A percentile compares a stretch with the other conserved stretches of the same genome.
Evolutionary conservation across 768 basidiomycete genomes (phyloP).

Genomic region (Trametes coccinea): DNA sequence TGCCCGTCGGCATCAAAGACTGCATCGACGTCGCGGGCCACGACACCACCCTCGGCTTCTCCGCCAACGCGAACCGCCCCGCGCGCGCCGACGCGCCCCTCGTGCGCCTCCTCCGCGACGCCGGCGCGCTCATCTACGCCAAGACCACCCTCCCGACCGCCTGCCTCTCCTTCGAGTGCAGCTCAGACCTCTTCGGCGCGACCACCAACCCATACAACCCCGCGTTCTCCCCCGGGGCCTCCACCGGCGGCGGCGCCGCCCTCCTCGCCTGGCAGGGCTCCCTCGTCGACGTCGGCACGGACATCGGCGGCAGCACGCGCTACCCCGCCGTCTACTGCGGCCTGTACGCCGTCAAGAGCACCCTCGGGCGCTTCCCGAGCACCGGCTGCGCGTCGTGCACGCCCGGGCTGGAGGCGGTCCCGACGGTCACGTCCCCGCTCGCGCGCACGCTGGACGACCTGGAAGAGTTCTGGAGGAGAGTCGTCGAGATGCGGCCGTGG

Average conservation of each 20-base stretch:
- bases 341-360: constrained; percentile 43
- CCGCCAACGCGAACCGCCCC: constrained; percentile 38
- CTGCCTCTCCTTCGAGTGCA: constrained; percentile 41
- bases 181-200: constrained; percentile 47
- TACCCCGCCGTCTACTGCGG: constrained; percentile 52
- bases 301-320: constrained; percentile 51
- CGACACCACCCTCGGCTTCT: constrained; percentile 49
- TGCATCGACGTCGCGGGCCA: constrained; percentile 45
- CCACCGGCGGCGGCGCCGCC: constrained; percentile 53
- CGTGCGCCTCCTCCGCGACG: constrained; percentile 41
- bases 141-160: constrained; percentile 48
- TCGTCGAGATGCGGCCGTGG: constrained; percentile 44
- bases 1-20: constrained; percentile 53
- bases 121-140: constrained; percentile 43
- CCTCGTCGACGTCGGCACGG: constrained; percentile 48
- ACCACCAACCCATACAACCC: constrained; percentile 51
- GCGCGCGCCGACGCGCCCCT: constrained; percentile 39
- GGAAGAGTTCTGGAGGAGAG: constrained; percentile 43
- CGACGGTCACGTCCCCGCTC: constrained; percentile 41
- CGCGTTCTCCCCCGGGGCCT: constrained; percentile 45
- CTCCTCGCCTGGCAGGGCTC: constrained; percentile 47
- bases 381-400: constrained; percentile 33
- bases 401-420: constrained; percentile 42
- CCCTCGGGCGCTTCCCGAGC: constrained; percentile 40
- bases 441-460: constrained; percentile 44